Conservation (phyloP, 345 rosid genomes). For the Eucalyptus regnans region DNA sequence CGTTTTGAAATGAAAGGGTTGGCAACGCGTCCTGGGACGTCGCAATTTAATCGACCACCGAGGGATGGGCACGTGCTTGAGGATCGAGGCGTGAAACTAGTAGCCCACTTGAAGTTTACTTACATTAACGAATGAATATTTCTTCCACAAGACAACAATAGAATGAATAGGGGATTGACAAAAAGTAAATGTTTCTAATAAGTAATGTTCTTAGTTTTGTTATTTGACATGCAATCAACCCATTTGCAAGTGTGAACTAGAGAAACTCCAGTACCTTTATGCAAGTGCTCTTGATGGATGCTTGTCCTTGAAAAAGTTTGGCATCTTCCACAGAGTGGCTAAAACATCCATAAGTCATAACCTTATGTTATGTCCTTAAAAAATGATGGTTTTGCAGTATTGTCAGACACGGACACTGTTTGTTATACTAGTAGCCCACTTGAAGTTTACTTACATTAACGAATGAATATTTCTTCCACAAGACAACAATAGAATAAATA, state of each 20-base stretch:
- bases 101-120: too few species aligned
- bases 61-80: too few species aligned
- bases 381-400: too few species aligned
- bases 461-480: not conserved
- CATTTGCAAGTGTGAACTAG: not conserved
- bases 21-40: too few species aligned
- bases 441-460: not conserved
- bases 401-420: too few species aligned
- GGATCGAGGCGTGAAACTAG: too few species aligned
- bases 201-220: not conserved
- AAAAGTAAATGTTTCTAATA: not conserved
- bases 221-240: not conserved
- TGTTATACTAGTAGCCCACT: not conserved
- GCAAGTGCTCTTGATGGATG: not conserved
- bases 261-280: not conserved
- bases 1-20: too few species aligned
- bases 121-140: too few species aligned
- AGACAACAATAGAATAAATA: too few species aligned
- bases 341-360: not conserved
- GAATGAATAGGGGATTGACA: too few species aligned
- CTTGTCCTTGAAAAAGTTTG: not conserved
- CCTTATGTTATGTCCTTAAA: not conserved
- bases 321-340: not conserved
- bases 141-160: too few species aligned
- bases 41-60: too few species aligned